Evolutionary conservation across 257 asterid genomes (phyloP), one percentile per base, ranked within the genome.

Genomic region (Rauvolfia tetraphylla): DNA sequence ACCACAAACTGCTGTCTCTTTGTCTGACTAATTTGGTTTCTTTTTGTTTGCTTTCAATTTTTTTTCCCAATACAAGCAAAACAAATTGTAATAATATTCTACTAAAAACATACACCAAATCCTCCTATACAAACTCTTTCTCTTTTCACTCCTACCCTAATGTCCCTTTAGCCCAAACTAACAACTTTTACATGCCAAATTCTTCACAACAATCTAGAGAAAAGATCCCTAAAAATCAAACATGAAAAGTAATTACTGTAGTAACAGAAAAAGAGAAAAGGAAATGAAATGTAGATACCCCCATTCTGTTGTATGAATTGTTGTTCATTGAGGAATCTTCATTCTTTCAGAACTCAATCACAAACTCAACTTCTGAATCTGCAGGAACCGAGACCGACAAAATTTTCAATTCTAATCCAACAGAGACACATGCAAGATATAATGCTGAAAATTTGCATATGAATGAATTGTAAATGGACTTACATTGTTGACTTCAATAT

Each of bases 71-170:
- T 69, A 70, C 80, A 75, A 42, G 20, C 72, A 66, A 68, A 75
- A 56, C 61, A 73, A 72, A 36, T 27, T 49, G 75, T 14, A 23
- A 44, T 75, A 69, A 58, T 57, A 79, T 68, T 79, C 11, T 44
- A 68, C 58, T 42, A 38, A 72, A 18, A 72, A 46, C 53, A 66
- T 53, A 78, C 33, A 56, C 73, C 29, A 53, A 69, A 75, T 79
- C 87, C 88, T 83, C 80, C 90, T 85, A 80, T 86, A 80, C 86
- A 80, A 25, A 58, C 79, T 44, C 76, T 78, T 83, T 75, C 68
- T 49, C 80, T 76, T 73, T 82, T 69, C 74, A 67, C 56, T 73
- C 78, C 84, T 82, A 80, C 34, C 80, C 80, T 78, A 13, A 71
- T 17, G 81, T 61, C 84, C 86, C 67, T 70, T 67, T 29, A 82